Evolutionary conservation across 768 basidiomycete genomes (phyloP).

Genomic region (Trametes meyenii): DNA sequence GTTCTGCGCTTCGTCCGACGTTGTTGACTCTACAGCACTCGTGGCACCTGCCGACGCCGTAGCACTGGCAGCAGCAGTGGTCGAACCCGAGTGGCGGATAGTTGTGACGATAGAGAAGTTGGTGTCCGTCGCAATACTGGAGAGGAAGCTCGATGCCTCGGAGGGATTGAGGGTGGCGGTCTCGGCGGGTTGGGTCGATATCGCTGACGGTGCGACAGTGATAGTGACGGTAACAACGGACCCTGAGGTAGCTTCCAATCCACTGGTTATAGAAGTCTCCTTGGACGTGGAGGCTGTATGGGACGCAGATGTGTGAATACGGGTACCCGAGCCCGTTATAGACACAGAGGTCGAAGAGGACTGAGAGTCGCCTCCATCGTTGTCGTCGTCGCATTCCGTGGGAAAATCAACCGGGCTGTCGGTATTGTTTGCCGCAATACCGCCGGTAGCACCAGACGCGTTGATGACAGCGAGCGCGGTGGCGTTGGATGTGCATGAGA

Average conservation of each 20-base stretch:
- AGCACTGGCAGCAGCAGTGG: neutral
- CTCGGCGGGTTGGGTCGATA: constrained; percentile 28
- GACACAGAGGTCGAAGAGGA: neutral
- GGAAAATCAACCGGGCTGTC: constrained; percentile 28
- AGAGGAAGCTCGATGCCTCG: constrained; percentile 45
- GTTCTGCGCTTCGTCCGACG: neutral
- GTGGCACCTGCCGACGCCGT: neutral
- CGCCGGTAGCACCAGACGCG: constrained; percentile 50
- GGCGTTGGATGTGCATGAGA: constrained; percentile 56
- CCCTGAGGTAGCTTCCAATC: constrained; percentile 29
- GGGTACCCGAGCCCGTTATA: neutral
- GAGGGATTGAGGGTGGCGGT: constrained; percentile 49
- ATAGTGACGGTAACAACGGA: constrained; percentile 33
- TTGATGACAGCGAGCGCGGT: constrained; percentile 49
- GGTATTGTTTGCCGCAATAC: constrained; percentile 37
- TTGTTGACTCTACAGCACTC: neutral
- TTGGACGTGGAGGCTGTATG: constrained; percentile 25
- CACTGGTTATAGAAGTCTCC: constrained; percentile 34
- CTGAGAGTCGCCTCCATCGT: neutral
- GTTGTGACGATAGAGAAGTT: constrained; percentile 15
- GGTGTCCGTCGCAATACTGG: constrained; percentile 38
- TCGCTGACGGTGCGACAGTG: constrained; percentile 22
- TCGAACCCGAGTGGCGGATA: neutral
- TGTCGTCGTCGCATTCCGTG: constrained; percentile 15
- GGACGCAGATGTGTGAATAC: neutral